Evolutionary conservation across 306 rosid species (phyloP), one percentile per base, ranked within the genome.

Genomic region (Dryas drummondii): DNA sequence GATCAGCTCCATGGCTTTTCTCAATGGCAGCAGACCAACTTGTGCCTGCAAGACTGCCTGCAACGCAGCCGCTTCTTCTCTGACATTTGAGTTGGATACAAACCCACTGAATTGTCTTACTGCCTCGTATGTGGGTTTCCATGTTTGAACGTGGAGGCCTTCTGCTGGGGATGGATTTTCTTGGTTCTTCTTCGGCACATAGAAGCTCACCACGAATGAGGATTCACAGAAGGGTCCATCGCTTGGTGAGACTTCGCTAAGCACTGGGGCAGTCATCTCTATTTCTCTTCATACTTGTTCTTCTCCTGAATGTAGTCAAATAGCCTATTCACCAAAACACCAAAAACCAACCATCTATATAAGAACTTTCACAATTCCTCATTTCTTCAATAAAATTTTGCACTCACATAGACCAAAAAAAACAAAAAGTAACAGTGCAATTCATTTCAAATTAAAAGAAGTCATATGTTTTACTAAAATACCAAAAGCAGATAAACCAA

Each of bases 211-310:
- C 3, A 83, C 87, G 70, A 93, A 85, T 17, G 97, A 83, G 32
- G 97, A 91, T 49, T 88, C 79, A 26, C 97, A 91, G 0, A 91
- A 81, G 1, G 97, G 96, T 68, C 98, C 97, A 49, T 93, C 89
- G 45, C 93, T 91, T 0, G 93, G 93, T 37, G 64, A 76, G 11
- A 91, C 82, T 74, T 93, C 82, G 17, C 79, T 62, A 40, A 93
- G 70, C 68, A 93, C 93, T 2, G 97, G 97, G 0, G 80, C 97
- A 42, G 92, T 93, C 98, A 91, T 93, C 82, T 93, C 96, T 55
- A 93, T 13, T 82, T 82, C 51, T 89, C 73, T 58, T 76, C 78
- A 75, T 89, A 83, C 61, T 72, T 60, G 80, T 93, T 93, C 84
- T 93, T 78, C 4, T 97, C 98, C 46, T 91, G 93, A 68, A 91